Evolutionary conservation across 1,284 basidiomycete genomes (phyloP), one percentile per base, ranked within the genome.

Genomic region (Somion occarium): DNA sequence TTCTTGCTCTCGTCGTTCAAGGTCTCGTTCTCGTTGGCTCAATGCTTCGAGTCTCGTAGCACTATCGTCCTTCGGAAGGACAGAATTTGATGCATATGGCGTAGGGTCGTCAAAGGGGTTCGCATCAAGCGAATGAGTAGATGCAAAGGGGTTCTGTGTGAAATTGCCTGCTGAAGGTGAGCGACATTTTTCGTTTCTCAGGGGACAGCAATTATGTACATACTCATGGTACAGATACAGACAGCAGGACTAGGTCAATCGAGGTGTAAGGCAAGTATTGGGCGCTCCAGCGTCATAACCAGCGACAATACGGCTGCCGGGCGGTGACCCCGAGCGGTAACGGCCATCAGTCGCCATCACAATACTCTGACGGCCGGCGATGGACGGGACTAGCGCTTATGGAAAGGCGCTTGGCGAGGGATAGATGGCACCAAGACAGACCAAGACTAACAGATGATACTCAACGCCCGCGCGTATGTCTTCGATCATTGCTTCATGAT

Each of bases 31-130:
- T 48, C 91, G 76, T 52, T 79, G 78, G 49, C 76, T 78, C 12
- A 95, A 67, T 48, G 90, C 83, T 43, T 83, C 83, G 22, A 80
- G 61, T 42, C 81, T 67, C 52, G 62, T 59, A 27, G 73, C 66
- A 47, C 71, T 69, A 60, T 71, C 70, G 67, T 59, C 46, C 64
- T 63, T 47, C 61, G 56, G 51, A 60, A 56, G 51, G 67, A 51
- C 61, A 66, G 38, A 52, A 50, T 44, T 41, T 51, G 55, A 66
- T 46, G 51, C 47, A 47, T 42, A 49, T 45, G 59, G 55, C 7
- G 30, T 34, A 18, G 88, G 88, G 74, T 92, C 88, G 58, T 90
- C 87, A 64, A 92, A 92, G 2, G 89, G 90, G 65, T 92, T 91
- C 51, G 80, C 74, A 64, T 91, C 88, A 46, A 91, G 82, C 2